Evolutionary conservation across 371 early-diverging fungal genomes (phyloP), one percentile per base, ranked within the genome.

Genomic region (Thermomucor indicae-seudaticae): DNA sequence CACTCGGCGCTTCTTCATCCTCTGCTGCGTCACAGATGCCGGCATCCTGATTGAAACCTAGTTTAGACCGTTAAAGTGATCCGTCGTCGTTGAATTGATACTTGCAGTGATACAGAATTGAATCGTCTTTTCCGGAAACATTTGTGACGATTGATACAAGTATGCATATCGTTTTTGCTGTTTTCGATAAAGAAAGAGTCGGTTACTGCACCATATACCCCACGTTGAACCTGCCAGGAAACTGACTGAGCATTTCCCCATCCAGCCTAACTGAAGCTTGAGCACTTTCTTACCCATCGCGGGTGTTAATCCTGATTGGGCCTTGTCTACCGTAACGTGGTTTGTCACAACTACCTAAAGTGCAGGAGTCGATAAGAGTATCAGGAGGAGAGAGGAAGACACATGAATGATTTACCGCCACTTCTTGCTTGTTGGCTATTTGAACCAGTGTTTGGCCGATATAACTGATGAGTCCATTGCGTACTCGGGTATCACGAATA

Each of bases 401-500:
- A 25, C 42, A 3, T n/a, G 23, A 16, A 24, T 8, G 1, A 50
- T 47, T 45, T 57, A 84, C 60, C 6, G 72, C 68, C 30, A 81
- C 65, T 55, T 83, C 76, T 23, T 83, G 72, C 11, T 54, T 34
- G 23, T 65, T 66, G 0, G 83, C 83, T n/a, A 78, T 16, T 29
- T 67, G 51, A 3, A 73, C 47, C 2, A 86, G 49, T 3, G 60
- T 49, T 20, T 71, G 75, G 6, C 79, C 79, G 25, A 79, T 57
- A 14, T 60, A 60, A 16, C 68, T 57, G n/a, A 84, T 41, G 12
- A 83, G 41, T 1, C 67, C 53, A 4, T 73, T 63, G 4, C 85
- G 61, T 32, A 70, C 38, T 2, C 61, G 53, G 55, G 72, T 62
- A 40, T 80, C 67, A 12, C 57, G 38, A 37, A 78, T 66, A 29